phyloP scores from a whole-genome alignment of 768 basidiomycete genomes.

The Mycena belliarum region DNA sequence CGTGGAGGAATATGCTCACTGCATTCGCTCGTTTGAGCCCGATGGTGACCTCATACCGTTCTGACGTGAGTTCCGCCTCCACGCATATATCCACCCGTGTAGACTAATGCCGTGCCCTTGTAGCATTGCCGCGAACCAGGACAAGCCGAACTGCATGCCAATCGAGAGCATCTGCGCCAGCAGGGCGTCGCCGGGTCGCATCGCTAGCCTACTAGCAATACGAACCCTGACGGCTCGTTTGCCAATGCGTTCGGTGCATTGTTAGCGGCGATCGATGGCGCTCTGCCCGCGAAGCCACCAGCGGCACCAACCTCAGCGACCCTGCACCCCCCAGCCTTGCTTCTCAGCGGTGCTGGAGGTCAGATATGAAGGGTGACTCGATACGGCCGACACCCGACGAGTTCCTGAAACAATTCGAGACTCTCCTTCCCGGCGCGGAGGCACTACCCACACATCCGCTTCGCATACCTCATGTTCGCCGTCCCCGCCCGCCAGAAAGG shows the following conservation, averaged over 20 bases:
- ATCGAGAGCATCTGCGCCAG: slow-evolving; percentile 47
- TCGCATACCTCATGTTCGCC: slow-evolving; percentile 43
- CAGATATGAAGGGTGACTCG: slow-evolving; percentile 40
- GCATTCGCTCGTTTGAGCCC: slow-evolving; percentile 35
- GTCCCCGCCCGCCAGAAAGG: slow-evolving; percentile 46
- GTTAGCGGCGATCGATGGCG: slow-evolving; percentile 31
- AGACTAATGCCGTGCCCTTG: neutral
- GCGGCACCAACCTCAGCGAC: no score
- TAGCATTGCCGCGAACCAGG: slow-evolving; percentile 57
- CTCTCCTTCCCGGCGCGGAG: slow-evolving; percentile 45
- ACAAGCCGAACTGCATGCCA: slow-evolving; percentile 52
- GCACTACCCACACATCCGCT: slow-evolving; percentile 50
- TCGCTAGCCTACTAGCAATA: no score
- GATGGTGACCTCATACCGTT: no score
- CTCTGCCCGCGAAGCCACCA: slow-evolving; percentile 10
- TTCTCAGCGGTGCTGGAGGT: slow-evolving; percentile 5
- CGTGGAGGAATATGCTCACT: slow-evolving; percentile 44
- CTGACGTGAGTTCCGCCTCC: slow-evolving; percentile 41
- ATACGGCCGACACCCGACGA: slow-evolving; percentile 33
- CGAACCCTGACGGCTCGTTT: slow-evolving; percentile 29
- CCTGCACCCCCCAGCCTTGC: no score
- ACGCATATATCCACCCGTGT: neutral
- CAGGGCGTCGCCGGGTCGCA: slow-evolving; percentile 32
- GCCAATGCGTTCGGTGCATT: slow-evolving; percentile 46
- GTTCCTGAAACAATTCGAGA: slow-evolving; percentile 38